Conservation (phyloP, 1,284 basidiomycete species). For the Malassezia caprae region DNA sequence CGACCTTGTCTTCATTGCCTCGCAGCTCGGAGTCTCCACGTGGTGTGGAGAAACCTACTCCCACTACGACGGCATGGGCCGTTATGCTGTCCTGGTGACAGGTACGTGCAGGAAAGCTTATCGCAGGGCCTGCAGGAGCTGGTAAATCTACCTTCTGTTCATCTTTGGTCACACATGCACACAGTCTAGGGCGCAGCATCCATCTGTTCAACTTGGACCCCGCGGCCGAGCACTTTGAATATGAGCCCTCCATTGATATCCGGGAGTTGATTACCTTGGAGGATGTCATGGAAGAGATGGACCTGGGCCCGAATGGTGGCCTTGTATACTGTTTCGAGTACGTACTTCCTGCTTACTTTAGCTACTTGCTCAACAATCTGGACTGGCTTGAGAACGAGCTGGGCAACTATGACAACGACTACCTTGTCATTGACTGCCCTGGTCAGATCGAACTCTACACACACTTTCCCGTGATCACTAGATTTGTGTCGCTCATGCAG, state of each 20-base stretch:
- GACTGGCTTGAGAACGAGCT: slow-evolving; percentile 99
- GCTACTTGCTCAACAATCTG: slow-evolving; percentile 90
- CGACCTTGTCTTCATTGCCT: background rate
- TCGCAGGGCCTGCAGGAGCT: slow-evolving; percentile 78
- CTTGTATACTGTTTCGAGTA: slow-evolving; percentile 98
- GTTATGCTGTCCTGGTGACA: slow-evolving; percentile 33
- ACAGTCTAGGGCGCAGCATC: slow-evolving; percentile 67
- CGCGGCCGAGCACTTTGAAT: slow-evolving; percentile 86
- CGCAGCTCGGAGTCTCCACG: background rate
- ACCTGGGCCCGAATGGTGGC: slow-evolving; percentile 92
- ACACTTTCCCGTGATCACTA: slow-evolving; percentile 89
- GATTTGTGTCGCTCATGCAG: slow-evolving; percentile 60
- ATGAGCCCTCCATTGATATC: slow-evolving; percentile 87
- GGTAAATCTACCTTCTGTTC: slow-evolving; percentile 93
- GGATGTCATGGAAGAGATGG: slow-evolving; percentile 92
- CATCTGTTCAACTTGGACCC: slow-evolving; percentile 97
- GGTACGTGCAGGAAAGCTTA: slow-evolving; percentile 6
- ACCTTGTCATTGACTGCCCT: slow-evolving; percentile 94
- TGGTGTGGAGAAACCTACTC: background rate
- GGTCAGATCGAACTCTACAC: slow-evolving; percentile 99
- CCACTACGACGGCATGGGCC: slow-evolving; percentile 21
- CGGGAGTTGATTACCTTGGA: slow-evolving; percentile 82
- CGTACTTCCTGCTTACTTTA: slow-evolving; percentile 45
- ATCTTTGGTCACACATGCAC: slow-evolving; percentile 81
- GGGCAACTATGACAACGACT: slow-evolving; percentile 83